These are phyloP conservation scores for Phaeolepiota aurea DNA, from an alignment of 768 basidiomycete species.

Conservation along the genomic window DNA sequence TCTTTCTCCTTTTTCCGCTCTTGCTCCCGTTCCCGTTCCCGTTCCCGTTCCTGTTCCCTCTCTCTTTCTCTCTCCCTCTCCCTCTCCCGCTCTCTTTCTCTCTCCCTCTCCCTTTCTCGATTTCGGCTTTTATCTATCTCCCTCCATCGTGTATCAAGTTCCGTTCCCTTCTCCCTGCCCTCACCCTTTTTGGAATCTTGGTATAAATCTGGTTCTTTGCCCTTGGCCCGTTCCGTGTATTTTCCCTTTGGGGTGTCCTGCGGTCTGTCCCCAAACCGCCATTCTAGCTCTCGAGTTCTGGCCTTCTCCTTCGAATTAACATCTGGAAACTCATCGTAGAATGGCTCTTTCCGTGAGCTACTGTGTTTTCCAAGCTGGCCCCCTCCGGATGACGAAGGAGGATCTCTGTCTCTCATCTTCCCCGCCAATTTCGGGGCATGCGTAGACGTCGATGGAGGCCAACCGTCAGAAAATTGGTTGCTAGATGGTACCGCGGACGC, in stretches of 20 bases:
- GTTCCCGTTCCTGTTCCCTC: constrained; percentile 4
- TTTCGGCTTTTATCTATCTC: constrained; percentile 7
- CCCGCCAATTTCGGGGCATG: too few relatives aligned
- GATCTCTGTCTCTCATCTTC: too few relatives aligned
- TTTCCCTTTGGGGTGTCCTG: too few relatives aligned
- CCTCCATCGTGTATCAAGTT: constrained; percentile 8
- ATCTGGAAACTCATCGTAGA: constrained; percentile 7
- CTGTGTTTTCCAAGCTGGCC: too few relatives aligned
- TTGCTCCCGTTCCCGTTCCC: constrained; percentile 4
- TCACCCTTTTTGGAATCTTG: constrained; percentile 7
- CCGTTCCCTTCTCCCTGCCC: constrained; percentile 5
- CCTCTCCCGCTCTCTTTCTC: constrained; percentile 5
- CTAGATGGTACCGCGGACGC: neutral
- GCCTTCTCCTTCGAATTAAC: constrained; percentile 9
- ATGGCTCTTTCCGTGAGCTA: constrained; percentile 5
- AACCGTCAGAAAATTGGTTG: neutral
- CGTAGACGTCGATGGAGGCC: neutral
- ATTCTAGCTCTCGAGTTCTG: constrained; percentile 11
- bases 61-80: constrained; percentile 5
- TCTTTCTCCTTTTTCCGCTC: constrained; percentile 4
- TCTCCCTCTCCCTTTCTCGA: constrained; percentile 6
- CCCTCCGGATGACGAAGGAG: too few relatives aligned
- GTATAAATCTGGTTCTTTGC: constrained; percentile 10
- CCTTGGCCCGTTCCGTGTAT: constrained; percentile 7
- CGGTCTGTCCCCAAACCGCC: constrained; percentile 8